Evolutionary conservation across 2,329 filamentous ascomycete species (phyloP).

Genomic region (Scorias spongiosa): DNA sequence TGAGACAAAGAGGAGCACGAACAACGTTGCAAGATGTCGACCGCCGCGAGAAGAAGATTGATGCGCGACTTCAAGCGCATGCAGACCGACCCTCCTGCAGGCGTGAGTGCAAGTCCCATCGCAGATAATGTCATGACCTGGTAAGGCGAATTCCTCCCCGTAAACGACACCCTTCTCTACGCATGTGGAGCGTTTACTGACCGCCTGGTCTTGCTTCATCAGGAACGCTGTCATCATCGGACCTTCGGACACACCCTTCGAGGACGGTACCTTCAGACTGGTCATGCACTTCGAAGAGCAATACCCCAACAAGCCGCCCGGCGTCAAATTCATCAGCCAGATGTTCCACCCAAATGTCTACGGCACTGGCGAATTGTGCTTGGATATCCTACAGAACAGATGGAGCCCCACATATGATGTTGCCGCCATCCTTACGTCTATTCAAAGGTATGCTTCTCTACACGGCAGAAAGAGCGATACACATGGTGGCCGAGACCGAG

Average conservation of each 20-base stretch:
- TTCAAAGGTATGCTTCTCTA: conserved; percentile 58
- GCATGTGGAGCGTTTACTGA: neutral
- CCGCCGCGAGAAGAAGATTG: conserved; percentile 81
- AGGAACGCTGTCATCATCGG: conserved; percentile 99
- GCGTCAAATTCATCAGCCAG: conserved; percentile 95
- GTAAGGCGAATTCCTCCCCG: conserved; percentile 32
- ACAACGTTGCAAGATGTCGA: conserved; percentile 50
- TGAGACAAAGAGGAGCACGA: no score
- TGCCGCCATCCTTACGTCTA: conserved; percentile 88
- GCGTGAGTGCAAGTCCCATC: conserved; percentile 89
- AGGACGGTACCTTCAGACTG: conserved; percentile 92
- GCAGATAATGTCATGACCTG: conserved; percentile 97
- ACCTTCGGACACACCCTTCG: conserved; percentile 90
- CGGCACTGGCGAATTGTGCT: conserved; percentile 84
- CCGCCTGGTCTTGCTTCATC: neutral
- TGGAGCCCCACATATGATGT: conserved; percentile 99
- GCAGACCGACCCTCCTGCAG: conserved; percentile 95
- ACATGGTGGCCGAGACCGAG: conserved; percentile 1
- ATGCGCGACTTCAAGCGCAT: conserved; percentile 99
- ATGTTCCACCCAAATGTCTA: conserved; percentile 99
- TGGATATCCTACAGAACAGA: conserved; percentile 93
- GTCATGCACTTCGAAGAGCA: conserved; percentile 99
- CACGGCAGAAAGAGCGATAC: neutral
- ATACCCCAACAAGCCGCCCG: conserved; percentile 94
- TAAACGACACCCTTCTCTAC: conserved; percentile 5